phyloP scores from a whole-genome alignment of 1,139 yeast genomes.

The Protomyces macrosporus region DNA sequence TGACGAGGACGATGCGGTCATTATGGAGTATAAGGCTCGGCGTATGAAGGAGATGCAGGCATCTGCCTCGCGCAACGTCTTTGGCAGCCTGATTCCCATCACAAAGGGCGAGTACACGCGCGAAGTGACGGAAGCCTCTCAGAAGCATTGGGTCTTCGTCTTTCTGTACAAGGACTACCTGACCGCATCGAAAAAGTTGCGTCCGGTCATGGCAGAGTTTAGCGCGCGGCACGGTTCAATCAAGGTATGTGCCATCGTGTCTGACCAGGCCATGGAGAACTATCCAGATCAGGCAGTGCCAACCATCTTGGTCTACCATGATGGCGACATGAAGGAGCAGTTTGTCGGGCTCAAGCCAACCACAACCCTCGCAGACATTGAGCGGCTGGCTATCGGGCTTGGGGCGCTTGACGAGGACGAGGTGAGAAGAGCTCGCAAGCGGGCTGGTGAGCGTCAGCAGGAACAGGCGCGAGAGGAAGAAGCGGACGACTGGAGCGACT shows the following conservation, averaged over 20 bases:
- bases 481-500: constrained; percentile 24
- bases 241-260: constrained; percentile 87
- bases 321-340: constrained; percentile 36
- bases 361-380: constrained; percentile 12
- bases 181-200: constrained; percentile 28
- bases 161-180: constrained; percentile 48
- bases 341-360: constrained; percentile 18
- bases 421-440: constrained; percentile 14
- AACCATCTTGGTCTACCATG: constrained; percentile 72
- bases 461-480: constrained; percentile 18
- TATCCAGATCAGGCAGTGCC: constrained; percentile 91
- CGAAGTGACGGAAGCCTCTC: constrained; percentile 79
- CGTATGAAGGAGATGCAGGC: constrained; percentile 67
- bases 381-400: constrained; percentile 13
- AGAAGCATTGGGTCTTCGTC: constrained; percentile 56
- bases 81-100: constrained; percentile 70
- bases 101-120: constrained; percentile 80
- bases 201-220: constrained; percentile 36
- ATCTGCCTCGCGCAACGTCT: constrained; percentile 57
- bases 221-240: constrained; percentile 68
- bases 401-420: constrained; percentile 21
- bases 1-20: constrained; percentile 68
- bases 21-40: constrained; percentile 66
- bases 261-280: constrained; percentile 79
- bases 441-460: constrained; percentile 3